Evolutionary conservation across 257 asterid genomes (phyloP).

Genomic region (Solanum pinnatisectum): DNA sequence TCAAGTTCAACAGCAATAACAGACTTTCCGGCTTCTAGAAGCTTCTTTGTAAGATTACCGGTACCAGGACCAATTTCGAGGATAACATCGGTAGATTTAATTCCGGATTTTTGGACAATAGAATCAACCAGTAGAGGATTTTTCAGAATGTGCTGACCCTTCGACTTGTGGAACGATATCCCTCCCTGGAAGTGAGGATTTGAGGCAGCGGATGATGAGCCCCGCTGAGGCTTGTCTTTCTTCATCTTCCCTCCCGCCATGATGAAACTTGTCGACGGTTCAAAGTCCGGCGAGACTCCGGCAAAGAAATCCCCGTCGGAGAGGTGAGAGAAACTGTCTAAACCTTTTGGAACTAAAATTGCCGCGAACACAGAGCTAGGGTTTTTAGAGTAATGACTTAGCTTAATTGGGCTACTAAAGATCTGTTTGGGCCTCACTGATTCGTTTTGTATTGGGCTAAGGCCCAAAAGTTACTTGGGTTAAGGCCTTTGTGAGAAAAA

Average conservation of each 20-base stretch:
- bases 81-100: constrained; percentile 67
- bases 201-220: constrained; percentile 13
- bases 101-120: constrained; percentile 84
- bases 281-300: not conserved
- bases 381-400: not conserved
- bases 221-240: constrained; percentile 41
- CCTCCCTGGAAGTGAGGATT: constrained; percentile 79
- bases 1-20: constrained; percentile 89
- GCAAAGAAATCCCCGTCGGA: not conserved
- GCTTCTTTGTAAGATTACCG: constrained; percentile 94
- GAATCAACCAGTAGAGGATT: constrained; percentile 78
- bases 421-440: not conserved
- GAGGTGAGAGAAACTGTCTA: not conserved
- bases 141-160: constrained; percentile 88
- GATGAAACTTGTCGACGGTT: not conserved
- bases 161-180: constrained; percentile 84
- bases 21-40: constrained; percentile 82
- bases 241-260: constrained; percentile 97
- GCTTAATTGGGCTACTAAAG: not conserved
- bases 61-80: constrained; percentile 99
- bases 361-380: not conserved
- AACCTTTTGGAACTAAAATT: not conserved
- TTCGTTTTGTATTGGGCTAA: not conserved
- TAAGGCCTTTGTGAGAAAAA: not conserved
- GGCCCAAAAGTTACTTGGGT: not conserved